Base-by-base conservation (phyloP, 192 early-diverging fungal genomes). In the Pilobolus umbonatus region DNA sequence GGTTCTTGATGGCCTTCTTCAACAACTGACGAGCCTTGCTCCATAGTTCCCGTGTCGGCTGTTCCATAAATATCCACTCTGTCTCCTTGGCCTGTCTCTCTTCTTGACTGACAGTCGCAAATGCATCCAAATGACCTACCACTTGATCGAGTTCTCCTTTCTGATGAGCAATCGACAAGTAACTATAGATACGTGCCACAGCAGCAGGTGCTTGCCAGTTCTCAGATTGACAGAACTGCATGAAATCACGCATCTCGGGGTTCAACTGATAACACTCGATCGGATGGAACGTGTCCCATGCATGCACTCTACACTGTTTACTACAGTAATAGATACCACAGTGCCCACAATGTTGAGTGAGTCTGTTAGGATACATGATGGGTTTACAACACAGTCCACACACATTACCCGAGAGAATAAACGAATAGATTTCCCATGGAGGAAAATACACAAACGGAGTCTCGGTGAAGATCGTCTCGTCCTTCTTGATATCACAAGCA, bases 401-500 rank as follows among this genome's bases (percentile, higher is more conserved):
- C 15, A 76, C 79, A 42, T 69, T 59, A 21, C 78, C 77, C 12
- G 61, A 57, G 17, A 67, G 56, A 7, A 64, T 52, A 56, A 69
- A 62, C 51, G 69, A 66, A 55, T 75, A 77, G n/a, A 71, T 69
- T 40, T 80, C 73, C 79, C 80, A 81, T 1, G 74, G 75, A 7
- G 82, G 79, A 39, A 79, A 80, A 57, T 76, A 84, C 1, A 77
- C 62, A 67, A 81, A 79, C 0, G 82, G 82, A 10, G 76, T 73
- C 26, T 84, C 82, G 19, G 69, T 74, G 50, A 84, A 84, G 10
- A 84, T 28, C 0, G 72, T 67, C 3, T 67, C 72, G 31, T 67
- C 74, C 47, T 76, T 75, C 17, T 60, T 64, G 25, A 84, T 68
- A 64, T 81, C 82, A 22, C 69, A 53, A 6, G 75, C 57, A 0